Percentiles rank a stretch among this genome's conserved stretches.
Conservation (phyloP, 2,329 filamentous ascomycete species). For the Aspergillus pseudotamarii region DNA sequence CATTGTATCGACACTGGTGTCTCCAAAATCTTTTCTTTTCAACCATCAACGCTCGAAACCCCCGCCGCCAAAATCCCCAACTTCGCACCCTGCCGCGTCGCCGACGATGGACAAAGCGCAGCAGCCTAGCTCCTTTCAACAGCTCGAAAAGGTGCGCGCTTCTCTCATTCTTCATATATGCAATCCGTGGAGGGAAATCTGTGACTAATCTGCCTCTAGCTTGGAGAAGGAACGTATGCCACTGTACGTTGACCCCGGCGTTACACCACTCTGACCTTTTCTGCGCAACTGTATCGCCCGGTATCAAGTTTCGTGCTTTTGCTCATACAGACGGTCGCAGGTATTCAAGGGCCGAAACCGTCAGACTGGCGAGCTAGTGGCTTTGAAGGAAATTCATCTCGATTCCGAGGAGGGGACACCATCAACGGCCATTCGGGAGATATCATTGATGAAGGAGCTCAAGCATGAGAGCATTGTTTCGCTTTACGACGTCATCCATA, state of each 20-base stretch:
- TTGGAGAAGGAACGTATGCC: constrained; percentile 97
- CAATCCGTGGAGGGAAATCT: not conserved
- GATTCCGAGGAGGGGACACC: constrained; percentile 98
- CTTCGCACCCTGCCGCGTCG: constrained; percentile 15
- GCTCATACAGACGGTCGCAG: constrained; percentile 51
- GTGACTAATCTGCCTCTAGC: constrained; percentile 48
- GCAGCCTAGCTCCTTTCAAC: constrained; percentile 96
- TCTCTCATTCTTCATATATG: constrained; percentile 1
- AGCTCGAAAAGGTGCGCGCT: constrained; percentile 76
- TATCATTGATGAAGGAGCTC: constrained; percentile 98
- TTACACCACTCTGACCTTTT: not conserved
- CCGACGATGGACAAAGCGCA: constrained; percentile 81
- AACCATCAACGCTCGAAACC: constrained; percentile 23
- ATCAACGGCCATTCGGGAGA: constrained; percentile 95
- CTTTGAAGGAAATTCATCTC: constrained; percentile 97
- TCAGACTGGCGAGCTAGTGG: constrained; percentile 94
- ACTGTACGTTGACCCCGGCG: constrained; percentile 64
- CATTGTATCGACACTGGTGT: constrained; percentile 37
- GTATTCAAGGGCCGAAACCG: constrained; percentile 98
- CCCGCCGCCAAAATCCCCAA: constrained; percentile 17
- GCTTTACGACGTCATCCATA: constrained; percentile 98
- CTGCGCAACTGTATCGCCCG: constrained; percentile 6
- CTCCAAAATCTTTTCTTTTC: constrained; percentile 42
- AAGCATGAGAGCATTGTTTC: constrained; percentile 99
- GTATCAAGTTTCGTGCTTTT: not conserved